phyloP scores from a whole-genome alignment of 805 yeast genomes.

The Teunomyces gatunensis region DNA sequence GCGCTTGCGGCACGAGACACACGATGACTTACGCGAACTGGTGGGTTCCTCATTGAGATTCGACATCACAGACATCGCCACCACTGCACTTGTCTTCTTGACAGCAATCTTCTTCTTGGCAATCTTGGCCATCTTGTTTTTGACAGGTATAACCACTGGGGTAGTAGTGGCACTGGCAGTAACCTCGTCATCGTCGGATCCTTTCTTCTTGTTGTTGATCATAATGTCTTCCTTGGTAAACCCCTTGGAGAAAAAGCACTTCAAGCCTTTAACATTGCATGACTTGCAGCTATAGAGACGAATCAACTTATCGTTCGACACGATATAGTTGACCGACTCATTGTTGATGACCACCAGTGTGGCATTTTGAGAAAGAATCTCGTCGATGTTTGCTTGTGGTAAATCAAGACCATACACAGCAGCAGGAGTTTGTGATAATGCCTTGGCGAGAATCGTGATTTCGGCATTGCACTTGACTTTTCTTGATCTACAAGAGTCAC shows the following conservation, averaged over 20 bases:
- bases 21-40: slow-evolving; percentile 33
- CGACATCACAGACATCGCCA: slow-evolving; percentile 2
- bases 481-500: slow-evolving; percentile 66
- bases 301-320: slow-evolving; percentile 35
- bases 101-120: slow-evolving; percentile 12
- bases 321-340: slow-evolving; percentile 15
- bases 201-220: slow-evolving; percentile 26
- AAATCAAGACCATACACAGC: slow-evolving; percentile 6
- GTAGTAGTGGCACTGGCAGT: background rate
- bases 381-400: slow-evolving; percentile 9
- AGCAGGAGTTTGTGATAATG: slow-evolving; percentile 6
- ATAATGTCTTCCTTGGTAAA: slow-evolving; percentile 61
- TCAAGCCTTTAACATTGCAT: slow-evolving; percentile 44
- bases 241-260: slow-evolving; percentile 65
- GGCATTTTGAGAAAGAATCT: background rate
- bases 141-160: slow-evolving; percentile 3
- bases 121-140: slow-evolving; percentile 10
- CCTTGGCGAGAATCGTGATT: slow-evolving; percentile 39
- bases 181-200: background rate
- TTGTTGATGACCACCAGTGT: slow-evolving; percentile 11
- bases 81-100: slow-evolving; percentile 10
- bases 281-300: slow-evolving; percentile 56
- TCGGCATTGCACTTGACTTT: slow-evolving; percentile 75
- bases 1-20: slow-evolving; percentile 41
- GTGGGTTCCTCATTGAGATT: slow-evolving; percentile 3